phyloP scores from a whole-genome alignment of 169 alveolate genomes.

The Plasmodium yoelii region DNA sequence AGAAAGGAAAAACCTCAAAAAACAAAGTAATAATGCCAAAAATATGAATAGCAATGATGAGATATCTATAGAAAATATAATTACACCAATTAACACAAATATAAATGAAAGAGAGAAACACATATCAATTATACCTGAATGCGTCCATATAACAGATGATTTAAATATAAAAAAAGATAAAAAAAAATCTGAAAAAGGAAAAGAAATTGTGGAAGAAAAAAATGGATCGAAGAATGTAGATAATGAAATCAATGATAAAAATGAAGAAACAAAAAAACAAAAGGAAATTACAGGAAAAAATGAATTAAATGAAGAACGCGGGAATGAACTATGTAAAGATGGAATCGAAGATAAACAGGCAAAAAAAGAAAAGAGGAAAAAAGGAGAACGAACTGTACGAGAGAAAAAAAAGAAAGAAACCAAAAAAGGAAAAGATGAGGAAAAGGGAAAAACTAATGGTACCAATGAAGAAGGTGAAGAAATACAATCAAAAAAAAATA shows the following conservation, averaged over 20 bases:
- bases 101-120: neutral
- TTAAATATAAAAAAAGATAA: slow-evolving; percentile 7
- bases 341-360: neutral
- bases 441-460: neutral
- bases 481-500: slow-evolving; percentile 5
- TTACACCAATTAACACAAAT: neutral
- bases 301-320: neutral
- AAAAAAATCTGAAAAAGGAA: neutral
- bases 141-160: neutral
- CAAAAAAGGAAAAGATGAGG: slow-evolving; percentile 7
- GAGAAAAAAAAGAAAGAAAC: neutral
- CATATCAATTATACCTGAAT: neutral
- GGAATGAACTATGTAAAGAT: neutral
- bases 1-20: slow-evolving; percentile 2
- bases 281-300: neutral
- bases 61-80: neutral
- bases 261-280: neutral
- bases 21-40: neutral
- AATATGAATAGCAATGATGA: neutral
- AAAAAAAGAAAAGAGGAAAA: neutral
- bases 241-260: slow-evolving; percentile 14
- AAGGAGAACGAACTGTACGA: slow-evolving; percentile 1
- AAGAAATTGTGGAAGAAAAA: neutral
- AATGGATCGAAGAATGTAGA: neutral
- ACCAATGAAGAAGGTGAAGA: neutral